These are phyloP conservation scores for Telopea speciosissima DNA, from an alignment of 177 flowering plant species.

Conservation along the genomic window DNA sequence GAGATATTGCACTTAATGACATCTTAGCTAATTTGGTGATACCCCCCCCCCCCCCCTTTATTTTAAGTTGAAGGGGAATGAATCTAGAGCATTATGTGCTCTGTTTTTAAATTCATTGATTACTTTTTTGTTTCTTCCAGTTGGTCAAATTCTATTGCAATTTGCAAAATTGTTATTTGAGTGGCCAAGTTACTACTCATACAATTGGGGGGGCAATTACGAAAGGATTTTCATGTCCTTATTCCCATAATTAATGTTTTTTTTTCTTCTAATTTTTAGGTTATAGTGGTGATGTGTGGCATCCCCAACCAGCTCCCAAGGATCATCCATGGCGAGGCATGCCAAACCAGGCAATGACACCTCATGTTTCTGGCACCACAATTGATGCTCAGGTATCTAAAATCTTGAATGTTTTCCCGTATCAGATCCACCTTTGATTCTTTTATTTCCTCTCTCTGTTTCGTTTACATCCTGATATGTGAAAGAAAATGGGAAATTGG, in stretches of 20 bases:
- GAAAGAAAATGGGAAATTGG: conserved; percentile 5
- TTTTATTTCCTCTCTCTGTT: neutral
- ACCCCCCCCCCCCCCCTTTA: too few species aligned
- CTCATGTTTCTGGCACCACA: conserved; percentile 96
- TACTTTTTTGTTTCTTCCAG: neutral
- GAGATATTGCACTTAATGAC: neutral
- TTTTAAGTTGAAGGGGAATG: neutral
- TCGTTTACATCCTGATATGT: neutral
- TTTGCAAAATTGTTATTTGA: neutral
- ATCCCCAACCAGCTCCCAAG: conserved; percentile 98
- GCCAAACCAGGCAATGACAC: conserved; percentile 99
- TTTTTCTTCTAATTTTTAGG: conserved; percentile 33
- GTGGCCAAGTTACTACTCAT: too few species aligned
- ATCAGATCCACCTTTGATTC: neutral
- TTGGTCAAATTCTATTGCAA: too few species aligned
- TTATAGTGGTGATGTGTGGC: conserved; percentile 99
- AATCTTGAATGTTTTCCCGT: neutral
- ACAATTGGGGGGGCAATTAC: neutral
- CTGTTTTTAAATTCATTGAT: neutral
- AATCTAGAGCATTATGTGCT: neutral
- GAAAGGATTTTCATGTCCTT: neutral
- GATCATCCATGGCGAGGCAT: conserved; percentile 98
- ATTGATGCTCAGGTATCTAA: conserved; percentile 81
- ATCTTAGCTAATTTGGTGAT: neutral
- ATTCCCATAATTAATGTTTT: neutral